A percentile compares a stretch with the other conserved stretches of the same genome.
phyloP scores from a whole-genome alignment of 2,329 filamentous ascomycete genomes.

The Colletotrichum lini region DNA sequence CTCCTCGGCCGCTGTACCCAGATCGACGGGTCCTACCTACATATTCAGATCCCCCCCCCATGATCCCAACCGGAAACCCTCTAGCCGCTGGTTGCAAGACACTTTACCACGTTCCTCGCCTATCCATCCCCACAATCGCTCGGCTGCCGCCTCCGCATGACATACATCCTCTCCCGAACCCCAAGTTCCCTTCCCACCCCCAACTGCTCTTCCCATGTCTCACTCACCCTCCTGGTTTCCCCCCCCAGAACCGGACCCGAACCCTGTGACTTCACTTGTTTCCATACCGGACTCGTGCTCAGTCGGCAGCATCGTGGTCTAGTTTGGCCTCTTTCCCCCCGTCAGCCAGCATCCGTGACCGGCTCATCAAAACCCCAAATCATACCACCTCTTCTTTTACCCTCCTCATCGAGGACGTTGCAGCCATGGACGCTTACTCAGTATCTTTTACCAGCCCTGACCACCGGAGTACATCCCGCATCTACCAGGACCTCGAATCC shows the following conservation, averaged over 20 bases:
- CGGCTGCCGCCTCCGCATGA: constrained; percentile 23
- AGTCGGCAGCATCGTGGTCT: constrained; percentile 18
- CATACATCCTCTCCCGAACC: constrained; percentile 25
- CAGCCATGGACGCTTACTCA: constrained; percentile 66
- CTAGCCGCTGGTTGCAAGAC: constrained; percentile 34
- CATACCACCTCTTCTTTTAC: constrained; percentile 1
- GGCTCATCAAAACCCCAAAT: constrained; percentile 13
- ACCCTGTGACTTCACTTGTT: constrained; percentile 22
- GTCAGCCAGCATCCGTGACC: background rate
- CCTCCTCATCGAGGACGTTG: background rate
- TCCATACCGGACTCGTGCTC: constrained; percentile 16
- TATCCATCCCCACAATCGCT: constrained; percentile 31
- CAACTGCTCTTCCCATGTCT: constrained; percentile 21
- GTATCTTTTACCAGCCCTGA: constrained; percentile 63
- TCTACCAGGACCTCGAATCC: constrained; percentile 65
- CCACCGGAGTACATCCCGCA: constrained; percentile 60
- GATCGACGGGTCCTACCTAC: constrained; percentile 22
- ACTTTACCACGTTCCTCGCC: constrained; percentile 31
- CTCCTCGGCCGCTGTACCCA: constrained; percentile 12
- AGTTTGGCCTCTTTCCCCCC: constrained; percentile 24
- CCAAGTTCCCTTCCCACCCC: background rate
- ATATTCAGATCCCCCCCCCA: constrained; percentile 16
- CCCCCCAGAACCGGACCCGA: background rate
- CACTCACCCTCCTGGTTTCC: constrained; percentile 15
- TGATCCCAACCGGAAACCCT: constrained; percentile 23